These are phyloP conservation scores for Podospora sp. DNA, from an alignment of 495 filamentous ascomycete genomes.

Conservation along the genomic window DNA sequence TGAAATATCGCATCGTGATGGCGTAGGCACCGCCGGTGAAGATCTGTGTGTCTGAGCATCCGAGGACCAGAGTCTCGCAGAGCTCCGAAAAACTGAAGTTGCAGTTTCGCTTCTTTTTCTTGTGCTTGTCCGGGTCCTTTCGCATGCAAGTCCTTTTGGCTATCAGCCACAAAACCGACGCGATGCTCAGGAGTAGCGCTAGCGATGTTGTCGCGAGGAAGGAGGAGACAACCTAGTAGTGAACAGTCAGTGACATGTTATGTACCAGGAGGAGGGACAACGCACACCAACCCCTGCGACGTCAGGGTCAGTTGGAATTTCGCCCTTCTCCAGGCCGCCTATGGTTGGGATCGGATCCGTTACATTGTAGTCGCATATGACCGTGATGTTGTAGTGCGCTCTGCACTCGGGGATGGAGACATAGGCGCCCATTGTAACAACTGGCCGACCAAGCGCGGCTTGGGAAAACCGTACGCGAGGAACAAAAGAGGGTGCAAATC, in stretches of 20 bases:
- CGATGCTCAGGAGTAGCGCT: constrained; percentile 24
- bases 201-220: constrained; percentile 36
- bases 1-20: constrained; percentile 38
- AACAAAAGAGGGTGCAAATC: not conserved
- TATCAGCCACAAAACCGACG: constrained; percentile 28
- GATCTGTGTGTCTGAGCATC: constrained; percentile 45
- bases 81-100: constrained; percentile 33
- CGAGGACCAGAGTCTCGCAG: constrained; percentile 38
- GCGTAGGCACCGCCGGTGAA: constrained; percentile 44
- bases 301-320: not conserved
- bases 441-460: not conserved
- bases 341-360: not conserved
- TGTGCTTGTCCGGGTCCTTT: constrained; percentile 2
- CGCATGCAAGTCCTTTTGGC: not conserved
- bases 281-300: not conserved
- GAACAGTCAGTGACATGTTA: not conserved
- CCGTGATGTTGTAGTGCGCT: constrained; percentile 26
- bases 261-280: not conserved
- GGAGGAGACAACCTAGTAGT: constrained; percentile 35
- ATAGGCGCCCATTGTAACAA: constrained; percentile 34
- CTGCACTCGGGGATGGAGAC: constrained; percentile 32
- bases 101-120: constrained; percentile 13
- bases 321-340: not conserved
- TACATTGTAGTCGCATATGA: constrained; percentile 25
- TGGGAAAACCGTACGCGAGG: not conserved